phyloP scores from a whole-genome alignment of 2,329 filamentous ascomycete species.

The Zalaria sp. region DNA sequence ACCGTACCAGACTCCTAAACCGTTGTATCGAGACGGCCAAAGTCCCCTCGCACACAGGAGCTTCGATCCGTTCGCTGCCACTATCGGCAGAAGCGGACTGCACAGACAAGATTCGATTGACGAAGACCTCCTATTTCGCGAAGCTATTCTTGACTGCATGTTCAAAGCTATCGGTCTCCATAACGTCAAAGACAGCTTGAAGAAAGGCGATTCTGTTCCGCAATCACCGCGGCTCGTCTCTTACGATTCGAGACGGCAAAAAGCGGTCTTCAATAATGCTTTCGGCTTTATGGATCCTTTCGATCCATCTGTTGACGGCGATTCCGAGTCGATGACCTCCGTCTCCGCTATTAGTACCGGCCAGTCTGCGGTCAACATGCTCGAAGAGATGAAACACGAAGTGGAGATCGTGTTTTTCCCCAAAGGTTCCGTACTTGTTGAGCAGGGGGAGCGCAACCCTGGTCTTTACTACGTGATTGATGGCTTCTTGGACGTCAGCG shows the following conservation, averaged over 20 bases:
- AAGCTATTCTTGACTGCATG: slow-evolving; percentile 87
- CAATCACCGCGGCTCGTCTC: slow-evolving; percentile 74
- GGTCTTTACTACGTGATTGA: slow-evolving; percentile 96
- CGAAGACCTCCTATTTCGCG: slow-evolving; percentile 77
- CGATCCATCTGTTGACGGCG: slow-evolving; percentile 62
- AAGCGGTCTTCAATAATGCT: slow-evolving; percentile 68
- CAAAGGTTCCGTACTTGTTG: slow-evolving; percentile 83
- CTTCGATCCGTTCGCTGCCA: slow-evolving; percentile 25
- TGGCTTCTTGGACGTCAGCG: slow-evolving; percentile 86
- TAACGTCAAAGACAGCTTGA: slow-evolving; percentile 48
- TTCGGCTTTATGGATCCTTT: slow-evolving; percentile 85
- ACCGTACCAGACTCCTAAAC: slow-evolving; percentile 27
- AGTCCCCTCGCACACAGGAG: slow-evolving; percentile 30
- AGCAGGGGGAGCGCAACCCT: slow-evolving; percentile 93
- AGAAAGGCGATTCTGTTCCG: slow-evolving; percentile 62
- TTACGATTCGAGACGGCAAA: slow-evolving; percentile 68
- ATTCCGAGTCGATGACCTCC: slow-evolving; percentile 63
- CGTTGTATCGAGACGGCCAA: slow-evolving; percentile 21
- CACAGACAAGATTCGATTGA: slow-evolving; percentile 71
- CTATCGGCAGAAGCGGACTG: slow-evolving; percentile 23
- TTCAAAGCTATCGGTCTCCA: slow-evolving; percentile 84
- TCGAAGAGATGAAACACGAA: slow-evolving; percentile 77
- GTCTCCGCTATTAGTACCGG: slow-evolving; percentile 34
- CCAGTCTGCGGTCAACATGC: slow-evolving; percentile 44
- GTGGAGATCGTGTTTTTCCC: slow-evolving; percentile 97